Evolutionary conservation across 345 rosid genomes (phyloP).

Genomic region (Eucalyptus caleyi): DNA sequence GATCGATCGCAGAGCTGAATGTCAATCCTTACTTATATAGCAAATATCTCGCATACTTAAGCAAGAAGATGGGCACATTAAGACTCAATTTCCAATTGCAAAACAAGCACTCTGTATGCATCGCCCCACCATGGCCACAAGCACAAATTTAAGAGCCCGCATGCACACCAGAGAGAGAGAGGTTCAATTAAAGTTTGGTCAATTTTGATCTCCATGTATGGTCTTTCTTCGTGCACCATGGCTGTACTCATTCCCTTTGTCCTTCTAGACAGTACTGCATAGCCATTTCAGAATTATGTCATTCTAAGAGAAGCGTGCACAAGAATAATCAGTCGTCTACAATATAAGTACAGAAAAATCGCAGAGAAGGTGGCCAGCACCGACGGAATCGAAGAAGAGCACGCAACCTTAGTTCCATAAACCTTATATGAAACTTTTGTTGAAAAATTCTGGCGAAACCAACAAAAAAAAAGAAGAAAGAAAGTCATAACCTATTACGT

Average conservation of each 20-base stretch:
- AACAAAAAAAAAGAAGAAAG: too few relatives aligned
- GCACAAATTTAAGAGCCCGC: not conserved
- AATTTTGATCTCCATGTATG: not conserved
- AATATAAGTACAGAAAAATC: not conserved
- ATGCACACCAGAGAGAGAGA: not conserved
- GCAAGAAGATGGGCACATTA: not conserved
- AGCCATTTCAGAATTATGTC: not conserved
- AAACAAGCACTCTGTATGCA: not conserved
- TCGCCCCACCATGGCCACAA: not conserved
- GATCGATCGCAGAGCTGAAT: not conserved
- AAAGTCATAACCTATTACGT: not conserved
- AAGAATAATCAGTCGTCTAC: not conserved
- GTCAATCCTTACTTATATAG: not conserved
- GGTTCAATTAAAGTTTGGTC: not conserved
- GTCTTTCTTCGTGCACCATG: not conserved
- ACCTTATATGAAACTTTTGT: not conserved
- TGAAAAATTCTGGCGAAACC: not conserved
- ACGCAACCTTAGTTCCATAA: not conserved
- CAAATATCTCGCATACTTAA: not conserved
- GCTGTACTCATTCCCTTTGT: not conserved
- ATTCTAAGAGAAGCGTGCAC: not conserved
- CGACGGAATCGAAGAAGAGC: not conserved
- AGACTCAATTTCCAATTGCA: not conserved
- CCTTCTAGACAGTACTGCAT: not conserved
- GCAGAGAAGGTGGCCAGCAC: not conserved